Percentiles rank a stretch among this genome's conserved stretches.
These are phyloP conservation scores for Castanea crenata DNA, from an alignment of 306 rosid genomes.

Conservation along the genomic window DNA sequence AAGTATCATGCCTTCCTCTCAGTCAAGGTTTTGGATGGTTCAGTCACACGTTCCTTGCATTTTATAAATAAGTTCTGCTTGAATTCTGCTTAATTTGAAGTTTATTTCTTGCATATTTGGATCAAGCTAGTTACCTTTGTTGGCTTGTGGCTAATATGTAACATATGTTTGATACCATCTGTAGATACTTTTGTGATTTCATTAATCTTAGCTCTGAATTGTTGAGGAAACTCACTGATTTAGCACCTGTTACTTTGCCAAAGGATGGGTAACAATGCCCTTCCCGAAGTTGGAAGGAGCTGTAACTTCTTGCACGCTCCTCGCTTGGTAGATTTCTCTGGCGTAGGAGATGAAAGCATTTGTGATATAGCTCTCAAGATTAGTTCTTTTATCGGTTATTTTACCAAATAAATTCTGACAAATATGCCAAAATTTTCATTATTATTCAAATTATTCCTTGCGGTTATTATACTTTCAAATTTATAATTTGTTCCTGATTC, in stretches of 20 bases:
- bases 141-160: background rate
- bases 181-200: background rate
- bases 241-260: constrained; percentile 83
- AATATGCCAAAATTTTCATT: background rate
- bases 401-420: background rate
- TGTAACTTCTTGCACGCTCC: constrained; percentile 83
- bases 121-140: background rate
- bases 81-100: background rate
- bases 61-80: background rate
- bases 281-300: constrained; percentile 69
- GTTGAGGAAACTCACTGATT: constrained; percentile 66
- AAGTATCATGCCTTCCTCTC: background rate
- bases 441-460: background rate
- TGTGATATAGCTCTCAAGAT: constrained; percentile 52
- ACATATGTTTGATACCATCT: background rate
- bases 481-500: background rate
- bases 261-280: constrained; percentile 71
- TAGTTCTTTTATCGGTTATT: background rate
- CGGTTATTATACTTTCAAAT: background rate
- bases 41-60: background rate
- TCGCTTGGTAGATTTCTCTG: constrained; percentile 90
- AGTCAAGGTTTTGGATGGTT: background rate
- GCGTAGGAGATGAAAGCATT: constrained; percentile 82
- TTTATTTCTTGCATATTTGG: background rate
- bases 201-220: constrained; percentile 14